Percentiles rank a stretch among this genome's conserved stretches.
These are phyloP conservation scores for Aspergillus panamensis DNA, from an alignment of 495 filamentous ascomycete species.

Conservation along the genomic window DNA sequence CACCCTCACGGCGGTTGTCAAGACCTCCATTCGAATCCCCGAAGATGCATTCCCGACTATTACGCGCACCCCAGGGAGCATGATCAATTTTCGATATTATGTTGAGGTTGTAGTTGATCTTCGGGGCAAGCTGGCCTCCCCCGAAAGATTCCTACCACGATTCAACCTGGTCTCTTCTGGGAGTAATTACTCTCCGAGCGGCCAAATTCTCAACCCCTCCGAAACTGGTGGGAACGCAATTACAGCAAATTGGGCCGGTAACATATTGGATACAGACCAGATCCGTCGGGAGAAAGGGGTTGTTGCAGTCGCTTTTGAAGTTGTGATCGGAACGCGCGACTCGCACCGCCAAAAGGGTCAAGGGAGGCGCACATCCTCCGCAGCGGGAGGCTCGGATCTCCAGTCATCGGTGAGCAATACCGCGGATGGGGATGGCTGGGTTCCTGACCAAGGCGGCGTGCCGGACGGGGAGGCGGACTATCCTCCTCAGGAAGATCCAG, in stretches of 20 bases:
- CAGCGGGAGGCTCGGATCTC: conserved; percentile 23
- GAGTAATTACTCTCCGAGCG: conserved; percentile 45
- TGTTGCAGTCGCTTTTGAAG: conserved; percentile 75
- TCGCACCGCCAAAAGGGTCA: conserved; percentile 55
- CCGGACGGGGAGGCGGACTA: conserved; percentile 29
- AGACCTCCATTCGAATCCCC: conserved; percentile 76
- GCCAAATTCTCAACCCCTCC: conserved; percentile 44
- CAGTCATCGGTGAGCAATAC: conserved; percentile 17
- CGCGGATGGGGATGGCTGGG: conserved; percentile 30
- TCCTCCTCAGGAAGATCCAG: conserved; percentile 36
- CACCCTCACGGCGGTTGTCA: conserved; percentile 72
- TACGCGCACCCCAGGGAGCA: conserved; percentile 76
- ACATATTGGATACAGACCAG: conserved; percentile 84
- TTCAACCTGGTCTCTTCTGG: conserved; percentile 52
- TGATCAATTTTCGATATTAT: conserved; percentile 92
- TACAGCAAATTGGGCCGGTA: conserved; percentile 60
- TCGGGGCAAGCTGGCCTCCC: conserved; percentile 75
- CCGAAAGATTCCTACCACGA: conserved; percentile 59
- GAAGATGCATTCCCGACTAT: conserved; percentile 94
- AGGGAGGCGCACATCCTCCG: conserved; percentile 34
- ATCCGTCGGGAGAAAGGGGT: conserved; percentile 86
- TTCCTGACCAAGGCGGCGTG: conserved; percentile 28
- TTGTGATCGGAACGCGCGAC: conserved; percentile 85
- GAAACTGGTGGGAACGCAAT: conserved; percentile 36
- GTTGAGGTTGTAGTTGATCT: conserved; percentile 90